Base-by-base conservation (phyloP, 305 asterid genomes). In the Andrographis paniculata region DNA sequence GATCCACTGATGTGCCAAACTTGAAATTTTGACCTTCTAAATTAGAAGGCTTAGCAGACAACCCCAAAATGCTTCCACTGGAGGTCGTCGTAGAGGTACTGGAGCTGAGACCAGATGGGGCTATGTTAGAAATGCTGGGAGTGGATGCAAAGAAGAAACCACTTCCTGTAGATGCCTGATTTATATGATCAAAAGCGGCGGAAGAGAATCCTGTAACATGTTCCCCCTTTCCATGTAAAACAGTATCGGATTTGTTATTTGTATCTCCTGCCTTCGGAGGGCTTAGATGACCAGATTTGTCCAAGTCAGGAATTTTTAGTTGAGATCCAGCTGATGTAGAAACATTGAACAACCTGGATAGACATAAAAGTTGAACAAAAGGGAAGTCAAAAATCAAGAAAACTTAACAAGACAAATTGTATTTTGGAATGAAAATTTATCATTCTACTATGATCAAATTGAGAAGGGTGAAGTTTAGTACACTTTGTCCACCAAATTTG, bases 1-100 rank as follows among this genome's bases (percentile, higher is more conserved):
- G 63, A 57, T 62, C 67, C 18, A 24, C 52, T 36, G 77, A 38
- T 37, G 68, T 28, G 50, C 76, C 76, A 59, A 57, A 60, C 37
- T 61, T 68, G 53, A 59, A 59, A 49, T 43, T 44, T 40, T 79
- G 67, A 24, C 10, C 69, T 50, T 49, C 41, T 12, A 30, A 30
- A 65, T 42, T 40, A 48, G 69, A 55, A 55, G 70, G 63, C 19
- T 50, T 54, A 10, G 41, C 45, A 49, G 63, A 37, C 48, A 63
- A 63, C 13, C 56, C 73, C 63, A 65, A 61, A 15, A 54, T 48
- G 48, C 48, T 59, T 53, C 73, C 64, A 53, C 37, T 47, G 8
- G 68, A 39, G 45, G 62, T 42, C 30, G 64, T 37, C 37, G 76
- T 36, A 48, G 65, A 45, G 61, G 64, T 37, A 37, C 74, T 36